Evolutionary conservation across 2,329 filamentous ascomycete genomes (phyloP), one percentile per base, ranked within the genome.

Genomic region (Teratosphaeria viscida): DNA sequence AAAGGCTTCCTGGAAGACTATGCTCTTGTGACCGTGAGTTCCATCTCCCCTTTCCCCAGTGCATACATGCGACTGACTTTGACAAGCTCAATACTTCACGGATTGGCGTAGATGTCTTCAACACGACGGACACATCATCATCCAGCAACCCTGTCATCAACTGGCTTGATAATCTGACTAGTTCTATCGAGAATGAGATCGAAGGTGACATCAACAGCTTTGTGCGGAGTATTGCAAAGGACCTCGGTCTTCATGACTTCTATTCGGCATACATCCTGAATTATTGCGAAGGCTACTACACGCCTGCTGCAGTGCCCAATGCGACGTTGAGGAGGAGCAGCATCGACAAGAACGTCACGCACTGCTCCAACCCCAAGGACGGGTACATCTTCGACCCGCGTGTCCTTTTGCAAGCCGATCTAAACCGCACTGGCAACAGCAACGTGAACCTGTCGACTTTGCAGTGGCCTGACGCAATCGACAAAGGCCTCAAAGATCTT

Each of bases 191-290:
- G 60, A 67, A 73, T 58, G 70, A 73, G 43, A 70, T 81, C 58
- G 73, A 79, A 66, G 70, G 73, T 52, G 64, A 73, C 2, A 64
- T 76, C 43, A 72, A 71, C 66, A 72, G 74, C 55, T 64, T 73
- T 1, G 65, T 76, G 39, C 72, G 71, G 65, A 72, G 74, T 54
- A 68, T 82, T 29, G 77, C 79, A 23, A 69, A 76, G 54, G 70
- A 75, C 19, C 71, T 85, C 16, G 80, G 82, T 43, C 75, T 85
- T 81, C 16, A 81, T 49, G 80, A 85, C 70, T 86, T 82, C 72
- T 86, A 86, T 74, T 80, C 78, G 27, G 76, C 81, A 14, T 82
- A 87, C 69, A 67, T 86, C 59, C 79, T 85, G 72, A 77, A 82
- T 69, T 82, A 81, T 73, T 87, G 85, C 73, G 76, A 73, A 61